A percentile compares a stretch with the other conserved stretches of the same genome.
Evolutionary conservation across 441 rosid species (phyloP).

Genomic region (Isatis lusitanica): DNA sequence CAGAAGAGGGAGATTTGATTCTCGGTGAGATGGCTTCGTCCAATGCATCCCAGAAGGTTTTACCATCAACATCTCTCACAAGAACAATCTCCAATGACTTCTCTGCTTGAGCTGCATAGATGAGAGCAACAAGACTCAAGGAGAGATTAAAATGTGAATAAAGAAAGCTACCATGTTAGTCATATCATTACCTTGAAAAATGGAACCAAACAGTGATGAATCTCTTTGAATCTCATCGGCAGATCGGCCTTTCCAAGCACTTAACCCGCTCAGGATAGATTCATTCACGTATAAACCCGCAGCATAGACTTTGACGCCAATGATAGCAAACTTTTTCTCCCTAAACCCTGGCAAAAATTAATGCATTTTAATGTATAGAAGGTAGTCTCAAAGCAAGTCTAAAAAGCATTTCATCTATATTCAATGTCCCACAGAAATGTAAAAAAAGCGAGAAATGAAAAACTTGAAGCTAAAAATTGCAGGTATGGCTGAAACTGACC

Average conservation of each 20-base stretch:
- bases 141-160: background rate
- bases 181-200: constrained; percentile 53
- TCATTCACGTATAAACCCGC: constrained; percentile 70
- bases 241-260: constrained; percentile 59
- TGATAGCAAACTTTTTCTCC: constrained; percentile 71
- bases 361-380: background rate
- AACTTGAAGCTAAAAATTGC: background rate
- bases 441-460: background rate
- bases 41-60: constrained; percentile 91
- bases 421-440: background rate
- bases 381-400: background rate
- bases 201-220: constrained; percentile 50
- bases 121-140: background rate
- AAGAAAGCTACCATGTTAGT: background rate
- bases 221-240: constrained; percentile 53
- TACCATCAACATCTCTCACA: constrained; percentile 89
- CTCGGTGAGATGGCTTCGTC: constrained; percentile 74
- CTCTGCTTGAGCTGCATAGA: constrained; percentile 51
- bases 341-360: constrained; percentile 52
- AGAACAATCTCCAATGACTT: constrained; percentile 79
- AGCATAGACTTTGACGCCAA: constrained; percentile 86
- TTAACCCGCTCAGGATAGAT: constrained; percentile 48
- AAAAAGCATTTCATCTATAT: background rate
- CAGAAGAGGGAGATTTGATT: constrained; percentile 52
- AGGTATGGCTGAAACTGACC: constrained; percentile 44